Percentiles rank a stretch among this genome's conserved stretches.
phyloP scores from a whole-genome alignment of 2,329 filamentous ascomycete species.

The Colletotrichum lini region DNA sequence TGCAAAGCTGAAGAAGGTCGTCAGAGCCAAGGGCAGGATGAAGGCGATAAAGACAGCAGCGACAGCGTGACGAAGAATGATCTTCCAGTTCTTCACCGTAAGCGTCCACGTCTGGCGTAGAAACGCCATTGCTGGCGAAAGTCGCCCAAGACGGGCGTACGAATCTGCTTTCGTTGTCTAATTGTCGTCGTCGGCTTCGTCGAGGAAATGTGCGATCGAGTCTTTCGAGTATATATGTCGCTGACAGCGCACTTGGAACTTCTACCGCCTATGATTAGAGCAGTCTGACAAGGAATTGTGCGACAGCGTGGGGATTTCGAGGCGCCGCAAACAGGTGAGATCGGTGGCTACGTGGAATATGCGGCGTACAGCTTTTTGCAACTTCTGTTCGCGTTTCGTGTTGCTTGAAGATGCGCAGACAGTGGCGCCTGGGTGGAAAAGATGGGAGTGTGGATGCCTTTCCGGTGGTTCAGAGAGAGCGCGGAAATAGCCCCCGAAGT shows the following conservation, averaged over 20 bases:
- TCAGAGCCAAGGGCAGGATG: slow-evolving; percentile 70
- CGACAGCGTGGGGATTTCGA: too few species aligned
- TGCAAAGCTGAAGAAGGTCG: slow-evolving; percentile 77
- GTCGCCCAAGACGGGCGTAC: background rate
- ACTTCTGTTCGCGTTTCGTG: background rate
- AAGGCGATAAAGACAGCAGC: slow-evolving; percentile 71
- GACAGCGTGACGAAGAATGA: slow-evolving; percentile 68
- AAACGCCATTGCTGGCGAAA: slow-evolving; percentile 61
- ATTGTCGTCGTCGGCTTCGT: background rate
- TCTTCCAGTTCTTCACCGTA: slow-evolving; percentile 73
- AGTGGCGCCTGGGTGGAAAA: background rate
- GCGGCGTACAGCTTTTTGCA: background rate
- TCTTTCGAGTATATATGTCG: background rate
- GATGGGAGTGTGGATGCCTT: background rate
- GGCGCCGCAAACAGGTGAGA: background rate
- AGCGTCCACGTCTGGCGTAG: slow-evolving; percentile 73
- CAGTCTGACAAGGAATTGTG: background rate
- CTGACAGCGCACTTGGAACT: background rate
- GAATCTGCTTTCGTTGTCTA: background rate
- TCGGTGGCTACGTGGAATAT: background rate
- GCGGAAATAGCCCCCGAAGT: background rate
- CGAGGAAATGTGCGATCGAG: background rate
- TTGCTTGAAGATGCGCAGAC: background rate
- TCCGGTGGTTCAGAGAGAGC: too few species aligned
- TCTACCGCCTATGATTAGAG: background rate